Evolutionary conservation across 805 yeast genomes (phyloP), one percentile per base, ranked within the genome.

Genomic region (Spathaspora boniae): DNA sequence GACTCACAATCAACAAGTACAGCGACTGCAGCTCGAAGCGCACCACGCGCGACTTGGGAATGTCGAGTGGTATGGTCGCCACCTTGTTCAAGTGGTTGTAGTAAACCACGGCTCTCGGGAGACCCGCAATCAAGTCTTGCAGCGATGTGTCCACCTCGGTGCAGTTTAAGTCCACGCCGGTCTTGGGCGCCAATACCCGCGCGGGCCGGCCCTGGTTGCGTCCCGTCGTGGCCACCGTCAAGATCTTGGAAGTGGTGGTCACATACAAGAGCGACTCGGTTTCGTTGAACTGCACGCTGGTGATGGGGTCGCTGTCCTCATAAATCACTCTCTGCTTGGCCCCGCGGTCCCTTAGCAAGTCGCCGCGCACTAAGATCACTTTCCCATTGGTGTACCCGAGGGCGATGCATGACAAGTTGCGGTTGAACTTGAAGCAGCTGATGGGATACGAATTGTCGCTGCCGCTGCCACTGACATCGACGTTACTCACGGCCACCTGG

Each of bases 301-400:
- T 91, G 14, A 93, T 72, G 1, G 97, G 95, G 32, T 86, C 93
- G 2, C 70, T 62, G 34, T 80, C 75, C 40, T 82, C 86, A 52
- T 80, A 86, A 1, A 89, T 79, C 0, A 82, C 56, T 19, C 97
- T 66, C 50, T 91, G 98, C 44, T 93, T 76, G 7, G 95, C 79
- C 0, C 98, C 98, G 40, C 95, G 66, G 52, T 93, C 98, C 47
- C 88, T 77, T 5, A 86, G 46, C 21, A 93, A 57, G 56, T 93
- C 98, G 6, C 98, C 98, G 43, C 98, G 64, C 0, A 89, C 76
- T 5, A 89, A 62, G 2, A 89, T 65, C 2, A 89, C 87, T 15
- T 78, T 70, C 2, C 98, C 98, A 55, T 88, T 82, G 9, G 89
- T 82, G 48, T 78, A 86, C 0, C 96, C 96, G 30, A 86, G 61